These are phyloP conservation scores for Phytophthora vignae DNA, from an alignment of 352 stramenopile species.

Conservation along the genomic window DNA sequence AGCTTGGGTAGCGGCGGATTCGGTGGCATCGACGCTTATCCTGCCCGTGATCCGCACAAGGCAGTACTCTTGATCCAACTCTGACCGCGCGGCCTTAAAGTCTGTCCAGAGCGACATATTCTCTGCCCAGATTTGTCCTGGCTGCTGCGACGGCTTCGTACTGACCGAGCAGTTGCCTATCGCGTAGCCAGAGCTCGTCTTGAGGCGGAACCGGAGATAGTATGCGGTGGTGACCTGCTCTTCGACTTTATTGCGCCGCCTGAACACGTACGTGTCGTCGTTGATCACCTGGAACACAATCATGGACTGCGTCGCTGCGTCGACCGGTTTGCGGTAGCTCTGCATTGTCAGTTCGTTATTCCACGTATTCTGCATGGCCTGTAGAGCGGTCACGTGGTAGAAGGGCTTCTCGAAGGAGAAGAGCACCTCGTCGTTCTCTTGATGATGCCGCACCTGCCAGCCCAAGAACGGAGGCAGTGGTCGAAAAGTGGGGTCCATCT, in stretches of 20 bases:
- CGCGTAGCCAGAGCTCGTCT: constrained; percentile 37
- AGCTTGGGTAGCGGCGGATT: constrained; percentile 30
- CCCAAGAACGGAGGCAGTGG: constrained; percentile 54
- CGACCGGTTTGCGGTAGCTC: constrained; percentile 41
- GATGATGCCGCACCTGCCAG: constrained; percentile 47
- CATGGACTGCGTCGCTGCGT: constrained; percentile 42
- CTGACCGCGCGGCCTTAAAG: constrained; percentile 30
- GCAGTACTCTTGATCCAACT: constrained; percentile 28
- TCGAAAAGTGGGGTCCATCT: constrained; percentile 16
- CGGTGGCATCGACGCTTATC: constrained; percentile 30
- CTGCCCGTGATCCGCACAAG: constrained; percentile 33
- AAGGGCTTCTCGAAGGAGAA: constrained; percentile 65
- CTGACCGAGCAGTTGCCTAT: constrained; percentile 36
- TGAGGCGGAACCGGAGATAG: constrained; percentile 60
- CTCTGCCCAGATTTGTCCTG: constrained; percentile 37
- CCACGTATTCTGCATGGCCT: constrained; percentile 58
- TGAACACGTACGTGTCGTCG: constrained; percentile 61
- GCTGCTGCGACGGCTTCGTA: constrained; percentile 7
- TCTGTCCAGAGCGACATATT: constrained; percentile 46
- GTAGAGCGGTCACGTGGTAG: constrained; percentile 41
- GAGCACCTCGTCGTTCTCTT: constrained; percentile 43
- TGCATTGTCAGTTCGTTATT: constrained; percentile 44
- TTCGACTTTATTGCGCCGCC: constrained; percentile 26
- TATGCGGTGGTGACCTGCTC: constrained; percentile 33
- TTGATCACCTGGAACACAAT: constrained; percentile 53